A percentile compares a stretch with the other conserved stretches of the same genome.
Conservation (phyloP, 176 grass and related monocot genomes). For the Cenchrus americanus region DNA sequence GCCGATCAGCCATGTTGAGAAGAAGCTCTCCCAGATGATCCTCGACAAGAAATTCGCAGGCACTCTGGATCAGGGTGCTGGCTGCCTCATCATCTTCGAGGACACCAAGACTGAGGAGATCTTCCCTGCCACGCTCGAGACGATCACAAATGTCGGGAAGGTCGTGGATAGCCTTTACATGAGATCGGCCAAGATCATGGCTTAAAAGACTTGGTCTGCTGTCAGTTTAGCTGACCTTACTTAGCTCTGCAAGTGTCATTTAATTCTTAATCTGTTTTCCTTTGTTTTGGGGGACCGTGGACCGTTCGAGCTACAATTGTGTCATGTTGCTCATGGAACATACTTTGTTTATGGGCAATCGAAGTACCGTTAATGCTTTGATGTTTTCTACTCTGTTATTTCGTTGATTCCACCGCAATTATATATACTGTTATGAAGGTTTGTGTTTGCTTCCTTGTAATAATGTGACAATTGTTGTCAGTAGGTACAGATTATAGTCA, state of each 20-base stretch:
- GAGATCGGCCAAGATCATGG: slow-evolving; percentile 87
- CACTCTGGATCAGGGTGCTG: slow-evolving; percentile 77
- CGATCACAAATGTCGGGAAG: slow-evolving; percentile 72
- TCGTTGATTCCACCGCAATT: neutral
- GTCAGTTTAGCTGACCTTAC: neutral
- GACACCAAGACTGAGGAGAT: slow-evolving; percentile 71
- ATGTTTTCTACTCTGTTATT: neutral
- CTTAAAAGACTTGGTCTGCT: slow-evolving; percentile 30
- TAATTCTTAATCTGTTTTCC: neutral
- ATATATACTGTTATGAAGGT: neutral
- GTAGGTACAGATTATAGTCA: neutral
- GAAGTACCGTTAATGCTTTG: neutral
- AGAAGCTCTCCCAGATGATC: slow-evolving; percentile 88
- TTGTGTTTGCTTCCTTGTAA: neutral
- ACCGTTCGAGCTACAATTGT: neutral
- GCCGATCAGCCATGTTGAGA: slow-evolving; percentile 74
- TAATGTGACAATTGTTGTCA: neutral
- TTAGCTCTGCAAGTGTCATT: slow-evolving; percentile 30
- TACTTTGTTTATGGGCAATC: slow-evolving; percentile 29
- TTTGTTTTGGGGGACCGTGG: neutral
- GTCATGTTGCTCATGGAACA: neutral
- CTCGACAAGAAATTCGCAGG: slow-evolving; percentile 87
- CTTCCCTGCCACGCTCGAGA: slow-evolving; percentile 83
- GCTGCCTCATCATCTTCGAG: slow-evolving; percentile 87
- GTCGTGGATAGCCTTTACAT: slow-evolving; percentile 84